phyloP scores from a whole-genome alignment of 2,329 filamentous ascomycete genomes.

The Colletotrichum melonis region DNA sequence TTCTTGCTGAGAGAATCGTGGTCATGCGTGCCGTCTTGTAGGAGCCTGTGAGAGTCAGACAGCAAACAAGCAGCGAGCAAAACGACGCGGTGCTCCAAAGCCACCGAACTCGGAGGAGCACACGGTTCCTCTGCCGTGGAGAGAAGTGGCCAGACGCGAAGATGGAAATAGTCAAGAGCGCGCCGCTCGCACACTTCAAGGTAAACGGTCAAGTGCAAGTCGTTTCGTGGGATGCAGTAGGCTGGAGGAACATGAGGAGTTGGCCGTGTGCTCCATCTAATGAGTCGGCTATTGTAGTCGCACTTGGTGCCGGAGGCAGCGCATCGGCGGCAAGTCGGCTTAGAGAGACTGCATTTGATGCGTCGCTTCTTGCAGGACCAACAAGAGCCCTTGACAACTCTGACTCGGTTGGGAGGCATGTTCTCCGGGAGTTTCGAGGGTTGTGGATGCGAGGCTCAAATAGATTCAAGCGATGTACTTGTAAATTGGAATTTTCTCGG shows the following conservation, averaged over 20 bases:
- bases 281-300: not conserved
- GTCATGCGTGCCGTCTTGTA: conserved; percentile 44
- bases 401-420: conserved; percentile 4
- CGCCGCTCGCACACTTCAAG: conserved; percentile 39
- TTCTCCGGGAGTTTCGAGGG: too few species aligned
- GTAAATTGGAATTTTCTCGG: not conserved
- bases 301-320: not conserved
- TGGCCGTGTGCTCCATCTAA: not conserved
- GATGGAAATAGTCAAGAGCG: conserved; percentile 47
- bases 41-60: conserved; percentile 45
- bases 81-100: conserved; percentile 46
- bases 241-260: not conserved
- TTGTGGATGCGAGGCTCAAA: not conserved
- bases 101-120: conserved; percentile 43
- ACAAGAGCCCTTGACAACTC: conserved; percentile 53
- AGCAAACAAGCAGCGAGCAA: conserved; percentile 46
- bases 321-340: conserved; percentile 52
- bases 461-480: not conserved
- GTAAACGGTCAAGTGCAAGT: not conserved
- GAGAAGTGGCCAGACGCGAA: conserved; percentile 46
- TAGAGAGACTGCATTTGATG: conserved; percentile 54
- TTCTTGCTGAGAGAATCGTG: conserved; percentile 37
- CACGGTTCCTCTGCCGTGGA: conserved; percentile 44
- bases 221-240: not conserved
- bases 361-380: conserved; percentile 57